Percentiles rank a stretch among this genome's conserved stretches.
Conservation (phyloP, 2,329 filamentous ascomycete genomes). For the Colletotrichum orchidophilum region DNA sequence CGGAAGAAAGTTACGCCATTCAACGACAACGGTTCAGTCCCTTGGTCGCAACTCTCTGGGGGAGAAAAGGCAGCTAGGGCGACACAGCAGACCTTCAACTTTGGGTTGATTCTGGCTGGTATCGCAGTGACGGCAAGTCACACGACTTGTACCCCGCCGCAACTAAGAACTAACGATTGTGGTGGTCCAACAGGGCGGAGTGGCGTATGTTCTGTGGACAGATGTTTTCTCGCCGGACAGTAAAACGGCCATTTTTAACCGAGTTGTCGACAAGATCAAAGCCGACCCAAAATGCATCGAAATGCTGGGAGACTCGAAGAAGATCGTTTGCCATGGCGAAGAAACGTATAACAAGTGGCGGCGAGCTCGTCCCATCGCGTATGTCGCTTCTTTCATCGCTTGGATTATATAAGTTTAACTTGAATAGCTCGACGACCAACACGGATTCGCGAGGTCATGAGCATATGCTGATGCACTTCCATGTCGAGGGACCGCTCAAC, state of each 20-base stretch:
- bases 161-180: slow-evolving; percentile 4
- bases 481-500: slow-evolving; percentile 81
- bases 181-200: slow-evolving; percentile 66
- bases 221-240: slow-evolving; percentile 88
- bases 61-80: slow-evolving; percentile 85
- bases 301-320: slow-evolving; percentile 76
- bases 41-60: slow-evolving; percentile 80
- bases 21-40: slow-evolving; percentile 84
- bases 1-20: slow-evolving; percentile 81
- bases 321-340: slow-evolving; percentile 85
- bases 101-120: slow-evolving; percentile 79
- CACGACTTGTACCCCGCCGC: slow-evolving; percentile 8
- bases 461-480: slow-evolving; percentile 86
- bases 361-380: slow-evolving; percentile 69
- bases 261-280: slow-evolving; percentile 82
- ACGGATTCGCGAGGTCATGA: slow-evolving; percentile 80
- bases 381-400: slow-evolving; percentile 36
- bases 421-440: slow-evolving; percentile 68
- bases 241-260: slow-evolving; percentile 89
- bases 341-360: slow-evolving; percentile 85
- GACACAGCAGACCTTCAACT: slow-evolving; percentile 91
- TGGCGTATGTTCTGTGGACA: slow-evolving; percentile 80
- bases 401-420: slow-evolving; percentile 37
- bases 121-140: slow-evolving; percentile 75
- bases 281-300: slow-evolving; percentile 75